A percentile compares a stretch with the other conserved stretches of the same genome.
Conservation (phyloP, 2,329 filamentous ascomycete species). For the Blastomyces parvus region DNA sequence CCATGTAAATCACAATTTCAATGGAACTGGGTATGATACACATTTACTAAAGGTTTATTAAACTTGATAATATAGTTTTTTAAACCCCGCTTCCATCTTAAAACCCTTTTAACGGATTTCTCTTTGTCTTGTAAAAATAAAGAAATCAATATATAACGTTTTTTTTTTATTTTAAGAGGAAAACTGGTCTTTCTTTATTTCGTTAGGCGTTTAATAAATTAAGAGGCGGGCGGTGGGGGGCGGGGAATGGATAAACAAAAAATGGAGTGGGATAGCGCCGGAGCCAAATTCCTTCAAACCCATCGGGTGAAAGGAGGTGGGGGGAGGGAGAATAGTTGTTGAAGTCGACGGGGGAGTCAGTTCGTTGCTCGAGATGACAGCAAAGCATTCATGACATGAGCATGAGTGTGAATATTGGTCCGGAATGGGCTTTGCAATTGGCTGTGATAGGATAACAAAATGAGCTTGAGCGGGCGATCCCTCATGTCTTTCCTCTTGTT, state of each 20-base stretch:
- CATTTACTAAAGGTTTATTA: not conserved
- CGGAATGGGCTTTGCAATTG: not conserved
- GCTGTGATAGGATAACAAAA: not conserved
- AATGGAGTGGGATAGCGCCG: not conserved
- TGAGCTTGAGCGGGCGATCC: not conserved
- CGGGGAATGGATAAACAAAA: not conserved
- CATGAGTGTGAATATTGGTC: not conserved
- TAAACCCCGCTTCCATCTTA: not conserved
- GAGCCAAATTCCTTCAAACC: not conserved
- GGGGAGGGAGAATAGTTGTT: not conserved
- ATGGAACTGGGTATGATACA: not conserved
- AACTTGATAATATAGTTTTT: not conserved
- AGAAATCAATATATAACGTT: not conserved
- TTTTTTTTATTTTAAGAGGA: not conserved
- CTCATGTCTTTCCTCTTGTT: slow-evolving; percentile 8
- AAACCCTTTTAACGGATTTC: too few species aligned
- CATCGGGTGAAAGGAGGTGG: too few species aligned
- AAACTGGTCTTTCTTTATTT: not conserved
- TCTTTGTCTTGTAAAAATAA: not conserved
- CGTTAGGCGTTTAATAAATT: not conserved
- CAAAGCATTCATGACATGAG: not conserved
- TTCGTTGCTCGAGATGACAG: not conserved
- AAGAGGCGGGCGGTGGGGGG: not conserved
- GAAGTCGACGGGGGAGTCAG: not conserved
- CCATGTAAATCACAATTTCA: not conserved